Percentiles rank a stretch among this genome's conserved stretches.
Conservation (phyloP, 1,139 yeast genomes). For the Candida frijolesensis region DNA sequence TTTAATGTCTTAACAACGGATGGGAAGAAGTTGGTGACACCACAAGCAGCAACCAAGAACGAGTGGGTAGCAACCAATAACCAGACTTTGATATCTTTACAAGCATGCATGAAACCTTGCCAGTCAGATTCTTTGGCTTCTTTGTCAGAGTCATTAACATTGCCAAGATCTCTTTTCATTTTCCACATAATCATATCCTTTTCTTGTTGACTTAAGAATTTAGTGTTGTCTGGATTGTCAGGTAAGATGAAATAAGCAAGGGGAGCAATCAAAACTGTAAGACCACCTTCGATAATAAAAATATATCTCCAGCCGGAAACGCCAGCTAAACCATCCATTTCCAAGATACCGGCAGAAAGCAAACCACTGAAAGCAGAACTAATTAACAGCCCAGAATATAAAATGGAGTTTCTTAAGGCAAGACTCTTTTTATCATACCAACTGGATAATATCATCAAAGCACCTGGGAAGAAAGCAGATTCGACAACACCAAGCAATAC, state of each 20-base stretch:
- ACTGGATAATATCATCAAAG: conserved; percentile 48
- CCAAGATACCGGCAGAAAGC: conserved; percentile 49
- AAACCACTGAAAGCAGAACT: conserved; percentile 87
- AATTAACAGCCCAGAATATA: conserved; percentile 66
- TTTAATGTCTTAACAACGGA: conserved; percentile 58
- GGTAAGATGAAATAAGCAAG: conserved; percentile 66
- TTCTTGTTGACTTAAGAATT: conserved; percentile 53
- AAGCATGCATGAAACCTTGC: conserved; percentile 42
- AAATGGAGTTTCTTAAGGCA: conserved; percentile 56
- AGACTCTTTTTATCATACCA: conserved; percentile 53
- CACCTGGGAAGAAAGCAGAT: conserved; percentile 60
- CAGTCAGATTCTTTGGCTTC: conserved; percentile 35
- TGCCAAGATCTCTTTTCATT: conserved; percentile 41
- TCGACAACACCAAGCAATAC: conserved; percentile 52
- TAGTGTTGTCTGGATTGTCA: conserved; percentile 64
- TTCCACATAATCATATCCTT: conserved; percentile 50
- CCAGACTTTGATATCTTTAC: conserved; percentile 50
- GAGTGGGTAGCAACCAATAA: conserved; percentile 45
- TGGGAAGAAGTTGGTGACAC: conserved; percentile 65
- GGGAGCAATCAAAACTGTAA: conserved; percentile 61
- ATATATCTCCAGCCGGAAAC: conserved; percentile 71
- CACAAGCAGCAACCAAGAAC: conserved; percentile 58
- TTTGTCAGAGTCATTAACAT: conserved; percentile 37
- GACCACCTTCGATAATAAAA: conserved; percentile 71
- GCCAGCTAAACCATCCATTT: conserved; percentile 41